Conservation (phyloP, 129 eudicot species). For the Flaveria brownii region DNA sequence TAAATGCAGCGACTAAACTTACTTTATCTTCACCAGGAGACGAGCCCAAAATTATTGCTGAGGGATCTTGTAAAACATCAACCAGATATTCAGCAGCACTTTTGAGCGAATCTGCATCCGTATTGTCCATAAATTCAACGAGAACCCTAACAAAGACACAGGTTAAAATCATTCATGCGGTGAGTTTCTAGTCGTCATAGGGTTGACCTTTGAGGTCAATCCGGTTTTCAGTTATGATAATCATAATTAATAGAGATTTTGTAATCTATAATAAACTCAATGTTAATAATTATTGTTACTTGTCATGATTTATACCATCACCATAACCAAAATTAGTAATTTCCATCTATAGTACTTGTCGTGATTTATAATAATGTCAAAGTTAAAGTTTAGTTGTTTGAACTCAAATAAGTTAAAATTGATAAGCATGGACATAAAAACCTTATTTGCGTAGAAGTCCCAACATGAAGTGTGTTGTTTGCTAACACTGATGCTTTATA, state of each 20-base stretch:
- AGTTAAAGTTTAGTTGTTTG: background rate
- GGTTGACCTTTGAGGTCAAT: conserved; percentile 18
- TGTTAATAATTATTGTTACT: background rate
- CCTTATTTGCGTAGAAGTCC: conserved; percentile 63
- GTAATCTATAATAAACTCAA: background rate
- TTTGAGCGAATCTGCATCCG: conserved; percentile 80
- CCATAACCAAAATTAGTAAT: too few relatives aligned
- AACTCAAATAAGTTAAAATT: background rate
- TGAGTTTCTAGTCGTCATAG: background rate
- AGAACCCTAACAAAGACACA: conserved; percentile 52
- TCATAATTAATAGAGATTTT: background rate
- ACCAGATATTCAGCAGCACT: conserved; percentile 83
- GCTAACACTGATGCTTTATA: conserved; percentile 71
- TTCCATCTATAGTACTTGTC: background rate
- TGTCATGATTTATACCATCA: background rate
- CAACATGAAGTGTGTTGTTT: conserved; percentile 57
- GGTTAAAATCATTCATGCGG: background rate
- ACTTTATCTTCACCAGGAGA: conserved; percentile 81
- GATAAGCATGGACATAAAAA: conserved; percentile 3
- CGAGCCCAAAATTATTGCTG: conserved; percentile 84
- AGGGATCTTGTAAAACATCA: conserved; percentile 62
- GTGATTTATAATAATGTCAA: background rate
- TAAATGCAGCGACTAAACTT: conserved; percentile 82
- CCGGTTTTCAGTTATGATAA: background rate
- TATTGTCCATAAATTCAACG: conserved; percentile 81